Evolutionary conservation across 2,329 filamentous ascomycete species (phyloP).

Genomic region (Fusarium hostae): DNA sequence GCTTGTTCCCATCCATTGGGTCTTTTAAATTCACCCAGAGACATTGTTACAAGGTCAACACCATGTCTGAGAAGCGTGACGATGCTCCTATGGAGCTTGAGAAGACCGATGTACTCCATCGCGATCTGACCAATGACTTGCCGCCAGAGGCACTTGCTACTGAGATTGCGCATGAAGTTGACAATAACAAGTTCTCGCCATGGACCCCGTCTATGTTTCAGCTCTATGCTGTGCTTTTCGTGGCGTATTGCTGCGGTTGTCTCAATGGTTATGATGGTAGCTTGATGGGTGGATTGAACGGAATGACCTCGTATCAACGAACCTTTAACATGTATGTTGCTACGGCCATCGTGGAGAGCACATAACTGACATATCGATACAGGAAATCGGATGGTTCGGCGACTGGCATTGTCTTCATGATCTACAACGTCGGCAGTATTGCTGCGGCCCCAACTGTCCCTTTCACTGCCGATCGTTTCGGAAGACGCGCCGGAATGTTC

Average conservation of each 20-base stretch:
- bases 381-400: conserved; percentile 33
- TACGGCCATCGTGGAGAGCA: too few species aligned
- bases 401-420: conserved; percentile 53
- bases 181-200: conserved; percentile 54
- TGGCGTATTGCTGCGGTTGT: conserved; percentile 65
- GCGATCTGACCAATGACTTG: not conserved
- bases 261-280: conserved; percentile 47
- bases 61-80: conserved; percentile 10
- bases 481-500: conserved; percentile 56
- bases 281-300: conserved; percentile 43
- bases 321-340: conserved; percentile 37
- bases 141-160: conserved; percentile 43
- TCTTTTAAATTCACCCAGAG: not conserved
- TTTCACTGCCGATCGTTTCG: conserved; percentile 54
- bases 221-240: conserved; percentile 59
- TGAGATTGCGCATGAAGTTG: conserved; percentile 55
- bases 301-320: conserved; percentile 42
- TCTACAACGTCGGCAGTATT: conserved; percentile 59
- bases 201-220: conserved; percentile 63
- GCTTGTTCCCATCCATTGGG: not conserved
- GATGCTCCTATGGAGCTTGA: not conserved
- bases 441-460: conserved; percentile 54
- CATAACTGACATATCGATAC: accelerated
- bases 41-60: too few species aligned
- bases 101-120: conserved; percentile 11